phyloP scores from a whole-genome alignment of 768 basidiomycete species.

The Mycena sanguinolenta region DNA sequence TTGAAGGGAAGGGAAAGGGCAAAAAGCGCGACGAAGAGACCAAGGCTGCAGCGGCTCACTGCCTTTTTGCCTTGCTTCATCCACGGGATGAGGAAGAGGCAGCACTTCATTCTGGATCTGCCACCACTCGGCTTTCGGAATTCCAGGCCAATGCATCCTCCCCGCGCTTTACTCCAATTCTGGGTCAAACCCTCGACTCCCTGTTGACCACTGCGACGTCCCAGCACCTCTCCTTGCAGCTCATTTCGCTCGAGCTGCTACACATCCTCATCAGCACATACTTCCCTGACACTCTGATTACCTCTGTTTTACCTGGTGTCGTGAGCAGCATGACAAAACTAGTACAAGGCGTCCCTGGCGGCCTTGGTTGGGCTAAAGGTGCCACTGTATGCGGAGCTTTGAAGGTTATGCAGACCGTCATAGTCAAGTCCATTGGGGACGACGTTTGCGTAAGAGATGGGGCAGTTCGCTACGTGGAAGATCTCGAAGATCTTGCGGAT shows the following conservation, averaged over 20 bases:
- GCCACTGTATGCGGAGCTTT: constrained; percentile 74
- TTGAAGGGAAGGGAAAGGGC: constrained; percentile 77
- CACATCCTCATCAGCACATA: constrained; percentile 68
- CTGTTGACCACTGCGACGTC: constrained; percentile 74
- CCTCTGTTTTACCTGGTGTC: constrained; percentile 86
- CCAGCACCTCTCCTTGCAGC: constrained; percentile 71
- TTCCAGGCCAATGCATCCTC: constrained; percentile 61
- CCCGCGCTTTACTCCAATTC: constrained; percentile 74
- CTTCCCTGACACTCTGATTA: constrained; percentile 65
- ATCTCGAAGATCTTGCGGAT: constrained; percentile 74
- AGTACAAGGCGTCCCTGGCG: constrained; percentile 65
- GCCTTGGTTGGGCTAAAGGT: constrained; percentile 81
- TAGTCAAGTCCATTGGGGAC: constrained; percentile 75
- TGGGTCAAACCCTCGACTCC: constrained; percentile 87
- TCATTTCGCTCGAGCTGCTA: constrained; percentile 70
- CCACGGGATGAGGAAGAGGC: constrained; percentile 60
- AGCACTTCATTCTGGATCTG: constrained; percentile 40
- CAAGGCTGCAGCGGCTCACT: constrained; percentile 77
- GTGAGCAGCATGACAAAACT: constrained; percentile 83
- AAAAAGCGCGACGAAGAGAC: constrained; percentile 86
- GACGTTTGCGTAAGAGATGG: constrained; percentile 75
- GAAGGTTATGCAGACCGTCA: constrained; percentile 64
- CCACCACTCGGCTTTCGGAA: constrained; percentile 47
- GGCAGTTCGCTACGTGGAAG: constrained; percentile 63
- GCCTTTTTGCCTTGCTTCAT: constrained; percentile 75